Evolutionary conservation across 495 filamentous ascomycete genomes (phyloP).

Genomic region (Chaetomidium leptoderma): DNA sequence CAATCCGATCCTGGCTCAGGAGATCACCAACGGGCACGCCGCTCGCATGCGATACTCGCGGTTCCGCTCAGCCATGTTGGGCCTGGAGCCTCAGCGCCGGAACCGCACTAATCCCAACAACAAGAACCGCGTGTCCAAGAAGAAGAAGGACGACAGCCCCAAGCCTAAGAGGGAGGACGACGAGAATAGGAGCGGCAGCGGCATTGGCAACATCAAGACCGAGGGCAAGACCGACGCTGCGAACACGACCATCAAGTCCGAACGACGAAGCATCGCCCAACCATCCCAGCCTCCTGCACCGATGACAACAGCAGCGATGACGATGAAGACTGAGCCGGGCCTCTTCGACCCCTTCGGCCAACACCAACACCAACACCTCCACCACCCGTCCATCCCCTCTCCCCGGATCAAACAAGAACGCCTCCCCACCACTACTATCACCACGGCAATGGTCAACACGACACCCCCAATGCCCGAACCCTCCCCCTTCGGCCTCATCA

Average conservation of each 20-base stretch:
- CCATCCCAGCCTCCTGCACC: conserved; percentile 12
- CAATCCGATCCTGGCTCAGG: conserved; percentile 45
- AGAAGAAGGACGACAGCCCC: conserved; percentile 37
- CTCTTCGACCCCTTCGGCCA: not conserved
- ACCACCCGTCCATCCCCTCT: conserved; percentile 7
- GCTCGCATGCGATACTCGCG: conserved; percentile 77
- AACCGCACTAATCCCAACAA: conserved; percentile 33
- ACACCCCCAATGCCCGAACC: conserved; percentile 3
- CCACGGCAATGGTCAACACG: not conserved
- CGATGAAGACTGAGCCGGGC: conserved; percentile 10
- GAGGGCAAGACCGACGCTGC: conserved; percentile 18
- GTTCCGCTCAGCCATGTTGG: conserved; percentile 49
- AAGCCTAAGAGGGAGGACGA: conserved; percentile 35
- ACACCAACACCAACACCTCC: not conserved
- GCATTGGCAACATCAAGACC: conserved; percentile 28
- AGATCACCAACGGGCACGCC: conserved; percentile 75
- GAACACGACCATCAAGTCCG: conserved; percentile 13
- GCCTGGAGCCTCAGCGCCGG: conserved; percentile 38
- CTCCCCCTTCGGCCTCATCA: not conserved
- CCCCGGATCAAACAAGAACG: conserved; percentile 39
- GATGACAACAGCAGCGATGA: conserved; percentile 5
- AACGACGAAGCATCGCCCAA: conserved; percentile 1
- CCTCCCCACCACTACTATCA: not conserved
- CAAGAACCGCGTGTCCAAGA: conserved; percentile 37
- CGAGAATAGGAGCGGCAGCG: conserved; percentile 14